These are phyloP conservation scores for Kwoniella sp. DNA, from an alignment of 768 basidiomycete genomes.

Conservation along the genomic window DNA sequence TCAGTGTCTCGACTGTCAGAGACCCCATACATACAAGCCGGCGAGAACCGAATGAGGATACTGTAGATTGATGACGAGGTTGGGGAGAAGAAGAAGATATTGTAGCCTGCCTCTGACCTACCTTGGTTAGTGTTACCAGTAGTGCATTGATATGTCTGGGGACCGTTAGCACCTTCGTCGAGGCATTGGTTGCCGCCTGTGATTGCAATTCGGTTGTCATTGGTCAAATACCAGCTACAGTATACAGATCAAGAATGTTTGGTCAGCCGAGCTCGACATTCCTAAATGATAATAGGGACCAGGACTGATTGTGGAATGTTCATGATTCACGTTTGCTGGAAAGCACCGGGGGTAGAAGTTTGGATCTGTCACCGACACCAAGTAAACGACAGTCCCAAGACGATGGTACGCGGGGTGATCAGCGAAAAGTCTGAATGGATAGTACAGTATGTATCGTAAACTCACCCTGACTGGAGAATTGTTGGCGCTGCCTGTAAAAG, in stretches of 20 bases:
- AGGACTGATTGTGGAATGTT: no score
- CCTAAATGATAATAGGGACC: no score
- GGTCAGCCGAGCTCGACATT: no score
- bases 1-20: no score
- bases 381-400: no score
- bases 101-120: no score
- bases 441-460: no score
- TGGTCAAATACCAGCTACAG: constrained; percentile 37
- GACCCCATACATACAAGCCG: neutral
- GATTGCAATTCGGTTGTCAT: constrained; percentile 52
- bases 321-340: constrained; percentile 24
- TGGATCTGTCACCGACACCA: no score
- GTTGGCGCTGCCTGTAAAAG: constrained; percentile 16
- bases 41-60: neutral
- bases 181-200: constrained; percentile 53
- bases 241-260: neutral
- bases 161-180: constrained; percentile 33
- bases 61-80: no score
- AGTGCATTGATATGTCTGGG: constrained; percentile 52
- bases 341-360: neutral
- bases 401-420: no score
- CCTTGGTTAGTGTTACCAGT: constrained; percentile 52
- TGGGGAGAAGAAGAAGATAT: no score
- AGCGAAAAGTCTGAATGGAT: no score
- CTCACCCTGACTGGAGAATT: constrained; percentile 3